Evolutionary conservation across 83 land plant species (phyloP).

Genomic region (Picea mariana): DNA sequence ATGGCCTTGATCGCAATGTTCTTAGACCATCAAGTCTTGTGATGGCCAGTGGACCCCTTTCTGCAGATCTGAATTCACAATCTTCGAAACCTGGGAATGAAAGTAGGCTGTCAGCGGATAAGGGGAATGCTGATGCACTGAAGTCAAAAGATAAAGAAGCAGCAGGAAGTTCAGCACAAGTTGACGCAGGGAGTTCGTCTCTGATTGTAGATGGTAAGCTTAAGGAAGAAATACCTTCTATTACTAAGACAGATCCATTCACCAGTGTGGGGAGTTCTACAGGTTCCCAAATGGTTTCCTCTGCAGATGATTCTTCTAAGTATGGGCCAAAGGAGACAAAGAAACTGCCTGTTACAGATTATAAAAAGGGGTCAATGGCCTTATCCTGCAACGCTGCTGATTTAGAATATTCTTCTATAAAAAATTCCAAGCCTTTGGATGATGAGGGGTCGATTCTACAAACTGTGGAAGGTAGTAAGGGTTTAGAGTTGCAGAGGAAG

Average conservation of each 20-base stretch:
- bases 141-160: conserved; percentile 22
- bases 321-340: conserved; percentile 18
- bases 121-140: neutral
- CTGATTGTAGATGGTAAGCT: conserved; percentile 11
- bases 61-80: conserved; percentile 29
- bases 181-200: conserved; percentile 5
- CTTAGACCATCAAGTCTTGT: conserved; percentile 56
- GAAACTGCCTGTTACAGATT: conserved; percentile 27
- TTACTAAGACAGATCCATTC: conserved; percentile 22
- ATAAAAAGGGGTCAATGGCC: conserved; percentile 12
- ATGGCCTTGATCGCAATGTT: conserved; percentile 68
- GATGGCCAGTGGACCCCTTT: conserved; percentile 35
- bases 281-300: conserved; percentile 18
- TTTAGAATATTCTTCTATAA: conserved; percentile 35
- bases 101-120: conserved; percentile 9
- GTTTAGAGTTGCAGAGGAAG: conserved; percentile 38
- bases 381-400: conserved; percentile 20
- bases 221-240: conserved; percentile 14
- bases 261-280: conserved; percentile 1
- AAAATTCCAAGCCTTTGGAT: conserved; percentile 35
- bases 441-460: conserved; percentile 42
- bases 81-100: conserved; percentile 17
- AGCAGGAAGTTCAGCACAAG: neutral
- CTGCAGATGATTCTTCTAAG: conserved; percentile 25
- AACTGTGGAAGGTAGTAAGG: conserved; percentile 26